Conservation (phyloP, 1,284 basidiomycete species). For the Melampsora abietis-canadensis region DNA sequence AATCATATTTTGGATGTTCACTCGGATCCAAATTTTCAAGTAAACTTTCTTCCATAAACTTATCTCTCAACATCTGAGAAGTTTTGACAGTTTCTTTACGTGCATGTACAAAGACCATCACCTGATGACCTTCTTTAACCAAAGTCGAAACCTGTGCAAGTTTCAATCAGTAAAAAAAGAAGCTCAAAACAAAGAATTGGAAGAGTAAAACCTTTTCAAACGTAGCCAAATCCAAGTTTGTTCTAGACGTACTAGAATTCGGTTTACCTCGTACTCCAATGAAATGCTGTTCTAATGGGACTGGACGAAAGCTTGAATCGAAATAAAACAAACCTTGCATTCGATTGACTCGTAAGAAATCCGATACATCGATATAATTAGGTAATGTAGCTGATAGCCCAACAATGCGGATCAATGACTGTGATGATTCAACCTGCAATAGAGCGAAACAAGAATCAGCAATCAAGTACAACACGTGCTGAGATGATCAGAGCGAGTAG, state of each 20-base stretch:
- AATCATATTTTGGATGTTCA: constrained; percentile 73
- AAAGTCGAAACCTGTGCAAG: constrained; percentile 75
- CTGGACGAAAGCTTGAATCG: constrained; percentile 92
- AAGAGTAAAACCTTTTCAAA: constrained; percentile 67
- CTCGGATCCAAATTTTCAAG: constrained; percentile 91
- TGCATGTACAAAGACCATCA: constrained; percentile 99
- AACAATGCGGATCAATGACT: constrained; percentile 95
- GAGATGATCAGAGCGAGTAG: too few species aligned
- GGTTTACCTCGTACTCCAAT: constrained; percentile 91
- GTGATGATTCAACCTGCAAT: constrained; percentile 76
- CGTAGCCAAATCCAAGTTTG: constrained; percentile 82
- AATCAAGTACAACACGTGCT: too few species aligned
- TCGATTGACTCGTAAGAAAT: constrained; percentile 86
- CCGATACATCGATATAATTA: constrained; percentile 94
- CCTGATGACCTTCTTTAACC: constrained; percentile 84
- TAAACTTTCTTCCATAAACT: constrained; percentile 87
- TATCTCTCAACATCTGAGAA: constrained; percentile 78
- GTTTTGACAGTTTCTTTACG: constrained; percentile 97
- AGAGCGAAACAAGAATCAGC: neutral
- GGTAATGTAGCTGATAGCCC: constrained; percentile 97
- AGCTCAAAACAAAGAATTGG: neutral
- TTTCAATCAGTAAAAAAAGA: neutral
- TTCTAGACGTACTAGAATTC: constrained; percentile 68
- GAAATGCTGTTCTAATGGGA: constrained; percentile 97
- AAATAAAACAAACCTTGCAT: constrained; percentile 96